Conservation (phyloP, 75 land plant genomes). For the Ceratopteris richardii region DNA sequence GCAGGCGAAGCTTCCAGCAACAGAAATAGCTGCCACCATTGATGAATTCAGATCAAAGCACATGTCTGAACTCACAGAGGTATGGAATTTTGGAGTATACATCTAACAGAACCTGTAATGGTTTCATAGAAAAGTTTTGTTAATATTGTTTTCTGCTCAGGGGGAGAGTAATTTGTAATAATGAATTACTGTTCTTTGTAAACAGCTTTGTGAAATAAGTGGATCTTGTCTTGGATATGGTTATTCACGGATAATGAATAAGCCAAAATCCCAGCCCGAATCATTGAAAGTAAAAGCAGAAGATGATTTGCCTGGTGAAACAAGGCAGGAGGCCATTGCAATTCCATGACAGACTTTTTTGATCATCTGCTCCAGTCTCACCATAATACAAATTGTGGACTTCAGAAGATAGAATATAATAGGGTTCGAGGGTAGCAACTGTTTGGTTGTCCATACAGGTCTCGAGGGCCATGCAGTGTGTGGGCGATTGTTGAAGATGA, state of each 20-base stretch:
- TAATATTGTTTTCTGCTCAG: background rate
- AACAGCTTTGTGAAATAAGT: slow-evolving; percentile 75
- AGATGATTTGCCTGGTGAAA: background rate
- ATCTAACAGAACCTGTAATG: background rate
- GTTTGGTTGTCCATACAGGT: too few relatives aligned
- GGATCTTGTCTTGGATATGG: slow-evolving; percentile 98
- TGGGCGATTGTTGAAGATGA: too few relatives aligned
- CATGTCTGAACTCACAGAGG: slow-evolving; percentile 96
- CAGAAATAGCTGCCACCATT: slow-evolving; percentile 88
- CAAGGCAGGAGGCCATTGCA: background rate
- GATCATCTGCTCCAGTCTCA: too few relatives aligned
- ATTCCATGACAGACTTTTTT: background rate
- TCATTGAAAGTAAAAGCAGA: slow-evolving; percentile 1
- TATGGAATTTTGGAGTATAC: slow-evolving; percentile 10
- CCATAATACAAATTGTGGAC: too few relatives aligned
- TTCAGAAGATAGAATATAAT: too few relatives aligned
- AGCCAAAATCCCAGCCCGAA: slow-evolving; percentile 39
- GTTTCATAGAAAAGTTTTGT: background rate
- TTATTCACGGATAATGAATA: slow-evolving; percentile 43
- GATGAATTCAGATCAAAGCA: slow-evolving; percentile 86
- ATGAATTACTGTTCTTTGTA: background rate
- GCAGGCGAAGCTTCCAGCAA: slow-evolving; percentile 82
- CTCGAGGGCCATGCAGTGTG: too few relatives aligned
- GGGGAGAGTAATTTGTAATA: background rate
- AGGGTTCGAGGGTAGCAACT: too few relatives aligned